Conservation (phyloP, 805 yeast genomes). For the Wickerhamiella brachini region DNA sequence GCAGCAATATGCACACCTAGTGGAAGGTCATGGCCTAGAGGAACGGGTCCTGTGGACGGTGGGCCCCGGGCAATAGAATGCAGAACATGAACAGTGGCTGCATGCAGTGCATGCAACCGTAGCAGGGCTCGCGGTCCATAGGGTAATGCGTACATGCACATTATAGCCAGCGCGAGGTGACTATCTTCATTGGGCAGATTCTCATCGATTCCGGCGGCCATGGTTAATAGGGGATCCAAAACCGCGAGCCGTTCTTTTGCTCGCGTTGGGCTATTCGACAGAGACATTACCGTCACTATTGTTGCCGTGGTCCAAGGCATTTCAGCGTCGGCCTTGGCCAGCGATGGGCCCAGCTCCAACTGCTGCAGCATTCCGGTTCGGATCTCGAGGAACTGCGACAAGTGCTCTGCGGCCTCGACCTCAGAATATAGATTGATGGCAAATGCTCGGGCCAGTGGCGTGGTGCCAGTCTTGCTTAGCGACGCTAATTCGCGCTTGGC, state of each 20-base stretch:
- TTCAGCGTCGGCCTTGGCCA: conserved; percentile 8
- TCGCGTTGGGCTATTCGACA: conserved; percentile 3
- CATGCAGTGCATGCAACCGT: conserved; percentile 13
- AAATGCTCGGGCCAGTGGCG: conserved; percentile 11
- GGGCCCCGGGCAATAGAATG: not conserved
- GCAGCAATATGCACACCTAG: not conserved
- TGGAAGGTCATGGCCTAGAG: not conserved
- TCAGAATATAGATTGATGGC: conserved; percentile 7
- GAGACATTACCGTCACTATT: conserved; percentile 13
- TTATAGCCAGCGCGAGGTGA: conserved; percentile 10
- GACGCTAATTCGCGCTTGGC: conserved; percentile 11
- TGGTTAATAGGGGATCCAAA: conserved; percentile 2
- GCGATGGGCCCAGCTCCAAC: not conserved
- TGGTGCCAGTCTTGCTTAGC: conserved; percentile 3
- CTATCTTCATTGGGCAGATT: conserved; percentile 1
- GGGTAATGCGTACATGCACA: conserved; percentile 13
- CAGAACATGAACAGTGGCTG: conserved; percentile 3
- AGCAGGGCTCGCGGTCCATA: conserved; percentile 10
- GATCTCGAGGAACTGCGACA: not conserved
- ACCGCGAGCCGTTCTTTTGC: conserved; percentile 3
- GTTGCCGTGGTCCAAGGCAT: conserved; percentile 15
- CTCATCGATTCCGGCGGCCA: not conserved
- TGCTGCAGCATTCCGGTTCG: not conserved
- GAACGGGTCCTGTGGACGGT: not conserved
- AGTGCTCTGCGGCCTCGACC: conserved; percentile 8